Evolutionary conservation across 345 rosid species (phyloP).

Genomic region (Alliaria petiolata): DNA sequence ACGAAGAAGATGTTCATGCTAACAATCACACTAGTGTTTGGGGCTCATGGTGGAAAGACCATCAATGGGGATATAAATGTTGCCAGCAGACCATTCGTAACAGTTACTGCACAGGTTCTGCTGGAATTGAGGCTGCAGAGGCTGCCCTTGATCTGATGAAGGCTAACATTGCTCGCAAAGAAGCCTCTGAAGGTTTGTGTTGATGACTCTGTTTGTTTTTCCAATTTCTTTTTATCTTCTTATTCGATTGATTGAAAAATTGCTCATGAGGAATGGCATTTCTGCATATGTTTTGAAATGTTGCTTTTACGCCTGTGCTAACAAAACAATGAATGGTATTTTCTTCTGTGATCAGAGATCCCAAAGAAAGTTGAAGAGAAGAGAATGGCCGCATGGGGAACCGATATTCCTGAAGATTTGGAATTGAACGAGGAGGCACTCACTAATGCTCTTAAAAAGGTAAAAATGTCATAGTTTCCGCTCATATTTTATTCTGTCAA

Average conservation of each 20-base stretch:
- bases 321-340: neutral
- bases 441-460: slow-evolving; percentile 59
- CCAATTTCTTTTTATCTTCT: too few species aligned
- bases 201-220: slow-evolving; percentile 3
- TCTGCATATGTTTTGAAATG: neutral
- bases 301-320: slow-evolving; percentile 5
- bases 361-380: slow-evolving; percentile 52
- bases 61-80: slow-evolving; percentile 91
- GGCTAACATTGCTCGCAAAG: slow-evolving; percentile 78
- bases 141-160: slow-evolving; percentile 83
- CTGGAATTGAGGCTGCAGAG: slow-evolving; percentile 93
- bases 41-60: slow-evolving; percentile 95
- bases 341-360: slow-evolving; percentile 19
- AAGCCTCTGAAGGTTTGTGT: slow-evolving; percentile 42
- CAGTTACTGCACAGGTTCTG: slow-evolving; percentile 87
- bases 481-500: neutral
- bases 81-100: slow-evolving; percentile 76
- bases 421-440: slow-evolving; percentile 57
- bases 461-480: neutral
- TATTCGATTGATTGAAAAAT: neutral
- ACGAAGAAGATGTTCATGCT: slow-evolving; percentile 57
- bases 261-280: neutral
- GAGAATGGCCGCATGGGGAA: slow-evolving; percentile 73
- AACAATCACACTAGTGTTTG: slow-evolving; percentile 80
- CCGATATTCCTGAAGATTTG: slow-evolving; percentile 58